A percentile compares a stretch with the other conserved stretches of the same genome.
phyloP scores from a whole-genome alignment of 2,329 filamentous ascomycete genomes.

The Diatrype stigma region DNA sequence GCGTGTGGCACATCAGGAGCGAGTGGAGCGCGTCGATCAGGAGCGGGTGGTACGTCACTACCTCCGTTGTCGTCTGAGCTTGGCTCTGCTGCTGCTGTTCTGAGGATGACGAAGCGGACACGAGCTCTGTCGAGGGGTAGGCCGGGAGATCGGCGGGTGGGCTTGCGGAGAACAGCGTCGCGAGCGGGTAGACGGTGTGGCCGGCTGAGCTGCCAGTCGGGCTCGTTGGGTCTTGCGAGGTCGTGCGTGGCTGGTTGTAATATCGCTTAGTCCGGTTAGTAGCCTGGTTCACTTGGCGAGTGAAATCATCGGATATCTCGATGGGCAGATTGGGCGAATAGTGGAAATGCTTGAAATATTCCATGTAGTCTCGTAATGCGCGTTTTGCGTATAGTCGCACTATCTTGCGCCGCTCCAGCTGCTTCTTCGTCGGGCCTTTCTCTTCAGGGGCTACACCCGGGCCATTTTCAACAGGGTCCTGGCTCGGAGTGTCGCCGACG shows the following conservation, averaged over 20 bases:
- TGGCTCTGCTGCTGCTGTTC: slow-evolving; percentile 30
- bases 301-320: slow-evolving; percentile 54
- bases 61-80: slow-evolving; percentile 49
- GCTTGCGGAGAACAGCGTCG: slow-evolving; percentile 66
- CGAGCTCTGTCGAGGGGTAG: slow-evolving; percentile 51
- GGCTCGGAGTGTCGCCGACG: slow-evolving; percentile 1
- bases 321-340: slow-evolving; percentile 69
- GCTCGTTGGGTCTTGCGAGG: slow-evolving; percentile 35
- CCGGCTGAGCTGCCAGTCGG: slow-evolving; percentile 18
- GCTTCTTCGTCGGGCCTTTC: slow-evolving; percentile 16
- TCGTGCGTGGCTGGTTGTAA: slow-evolving; percentile 35
- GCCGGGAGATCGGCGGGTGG: slow-evolving; percentile 64
- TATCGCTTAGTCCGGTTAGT: slow-evolving; percentile 29
- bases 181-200: slow-evolving; percentile 42
- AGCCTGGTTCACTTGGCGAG: slow-evolving; percentile 53
- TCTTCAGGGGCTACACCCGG: slow-evolving; percentile 7
- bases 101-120: slow-evolving; percentile 22
- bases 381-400: slow-evolving; percentile 73
- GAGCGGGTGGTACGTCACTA: slow-evolving; percentile 76
- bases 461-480: slow-evolving; percentile 8
- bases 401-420: slow-evolving; percentile 58
- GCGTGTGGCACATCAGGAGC: slow-evolving; percentile 71
- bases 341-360: slow-evolving; percentile 70
- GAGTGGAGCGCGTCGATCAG: slow-evolving; percentile 75
- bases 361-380: slow-evolving; percentile 69